Evolutionary conservation across 176 grass and related monocot species (phyloP).

Genomic region (Ananas comosus): DNA sequence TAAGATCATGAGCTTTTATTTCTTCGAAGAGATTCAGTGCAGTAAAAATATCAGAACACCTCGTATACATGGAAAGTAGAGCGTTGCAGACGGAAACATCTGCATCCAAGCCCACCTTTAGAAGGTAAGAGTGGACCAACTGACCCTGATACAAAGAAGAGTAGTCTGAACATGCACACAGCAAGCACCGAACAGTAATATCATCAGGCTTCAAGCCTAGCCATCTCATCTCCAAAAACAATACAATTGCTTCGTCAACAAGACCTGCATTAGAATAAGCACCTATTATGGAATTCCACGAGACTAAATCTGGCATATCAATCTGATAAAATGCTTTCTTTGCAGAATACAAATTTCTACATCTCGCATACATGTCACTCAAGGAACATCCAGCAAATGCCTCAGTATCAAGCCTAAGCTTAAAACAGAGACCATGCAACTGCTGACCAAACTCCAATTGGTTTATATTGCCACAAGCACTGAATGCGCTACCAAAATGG

Average conservation of each 20-base stretch:
- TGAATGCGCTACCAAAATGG: slow-evolving; percentile 25
- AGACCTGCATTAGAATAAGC: slow-evolving; percentile 16
- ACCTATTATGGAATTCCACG: slow-evolving; percentile 22
- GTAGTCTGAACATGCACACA: slow-evolving; percentile 13
- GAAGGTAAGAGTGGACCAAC: slow-evolving; percentile 9
- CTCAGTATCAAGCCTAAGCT: slow-evolving; percentile 11
- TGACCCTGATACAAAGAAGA: slow-evolving; percentile 5
- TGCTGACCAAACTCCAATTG: slow-evolving; percentile 3
- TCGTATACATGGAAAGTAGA: slow-evolving; percentile 11
- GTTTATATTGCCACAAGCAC: slow-evolving; percentile 7
- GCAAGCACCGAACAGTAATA: slow-evolving; percentile 18
- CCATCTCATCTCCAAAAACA: slow-evolving; percentile 18
- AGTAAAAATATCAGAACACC: slow-evolving; percentile 8
- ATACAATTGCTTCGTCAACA: slow-evolving; percentile 1
- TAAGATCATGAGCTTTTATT: slow-evolving; percentile 13
- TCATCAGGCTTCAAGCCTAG: slow-evolving; percentile 13
- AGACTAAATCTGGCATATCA: slow-evolving; percentile 25
- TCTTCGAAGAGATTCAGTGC: slow-evolving; percentile 11
- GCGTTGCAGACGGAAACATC: slow-evolving; percentile 17
- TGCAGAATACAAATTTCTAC: slow-evolving; percentile 17
- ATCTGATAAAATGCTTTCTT: slow-evolving; percentile 11
- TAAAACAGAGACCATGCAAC: slow-evolving; percentile 16
- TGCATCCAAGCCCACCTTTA: slow-evolving; percentile 8
- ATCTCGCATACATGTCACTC: slow-evolving; percentile 26
- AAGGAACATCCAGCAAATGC: slow-evolving; percentile 25